A percentile compares a stretch with the other conserved stretches of the same genome.
phyloP scores from a whole-genome alignment of 805 yeast genomes.

The Nakazawaea sp. region DNA sequence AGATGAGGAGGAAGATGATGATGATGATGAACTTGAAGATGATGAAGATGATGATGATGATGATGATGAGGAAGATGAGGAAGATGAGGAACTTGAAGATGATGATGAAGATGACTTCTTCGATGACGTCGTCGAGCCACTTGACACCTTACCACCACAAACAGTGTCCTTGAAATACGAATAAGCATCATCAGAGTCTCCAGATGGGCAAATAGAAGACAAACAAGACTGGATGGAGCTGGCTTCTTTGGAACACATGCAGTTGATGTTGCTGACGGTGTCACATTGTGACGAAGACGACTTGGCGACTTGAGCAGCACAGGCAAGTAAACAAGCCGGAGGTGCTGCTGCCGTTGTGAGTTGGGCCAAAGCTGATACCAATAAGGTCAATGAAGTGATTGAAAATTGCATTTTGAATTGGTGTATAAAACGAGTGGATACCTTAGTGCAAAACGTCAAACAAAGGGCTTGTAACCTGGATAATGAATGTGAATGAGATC shows the following conservation, averaged over 20 bases:
- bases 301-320: conserved; percentile 74
- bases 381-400: not conserved
- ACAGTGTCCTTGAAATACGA: conserved; percentile 48
- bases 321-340: conserved; percentile 89
- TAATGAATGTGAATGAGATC: too few relatives aligned
- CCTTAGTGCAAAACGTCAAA: too few relatives aligned
- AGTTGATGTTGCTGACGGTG: conserved; percentile 55
- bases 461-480: too few relatives aligned
- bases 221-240: conserved; percentile 55
- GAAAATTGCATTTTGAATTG: not conserved
- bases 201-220: conserved; percentile 61
- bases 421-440: too few relatives aligned
- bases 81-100: conserved; percentile 14
- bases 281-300: conserved; percentile 45
- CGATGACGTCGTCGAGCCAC: conserved; percentile 22
- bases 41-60: conserved; percentile 26
- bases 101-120: conserved; percentile 19
- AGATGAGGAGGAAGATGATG: conserved; percentile 22
- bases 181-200: conserved; percentile 50
- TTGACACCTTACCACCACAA: conserved; percentile 30
- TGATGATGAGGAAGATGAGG: conserved; percentile 23
- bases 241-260: conserved; percentile 60
- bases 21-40: conserved; percentile 19
- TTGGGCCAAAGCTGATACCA: conserved; percentile 28
- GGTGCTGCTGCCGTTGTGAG: conserved; percentile 42